A percentile compares a stretch with the other conserved stretches of the same genome.
These are phyloP conservation scores for Arabidopsis suecica DNA, from an alignment of 345 rosid genomes.

Conservation along the genomic window DNA sequence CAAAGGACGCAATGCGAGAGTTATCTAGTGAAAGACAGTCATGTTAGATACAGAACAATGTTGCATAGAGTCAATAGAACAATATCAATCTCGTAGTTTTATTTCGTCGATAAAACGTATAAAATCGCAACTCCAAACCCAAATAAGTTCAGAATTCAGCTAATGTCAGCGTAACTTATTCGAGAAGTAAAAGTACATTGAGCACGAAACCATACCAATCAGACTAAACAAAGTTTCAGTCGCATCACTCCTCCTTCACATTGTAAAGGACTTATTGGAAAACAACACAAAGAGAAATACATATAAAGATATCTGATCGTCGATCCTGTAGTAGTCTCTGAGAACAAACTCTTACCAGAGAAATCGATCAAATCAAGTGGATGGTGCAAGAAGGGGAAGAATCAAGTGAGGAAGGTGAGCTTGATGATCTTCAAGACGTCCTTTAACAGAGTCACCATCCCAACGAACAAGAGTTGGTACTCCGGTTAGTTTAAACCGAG, in stretches of 20 bases:
- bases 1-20: not conserved
- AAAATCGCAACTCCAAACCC: not conserved
- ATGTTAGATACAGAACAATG: not conserved
- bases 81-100: not conserved
- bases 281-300: not conserved
- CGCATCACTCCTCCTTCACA: not conserved
- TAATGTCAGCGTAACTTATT: not conserved
- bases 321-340: too few relatives aligned
- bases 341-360: not conserved
- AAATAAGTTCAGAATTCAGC: not conserved
- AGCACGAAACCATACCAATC: slow-evolving; percentile 11
- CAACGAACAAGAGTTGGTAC: slow-evolving; percentile 81
- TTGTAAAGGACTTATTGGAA: slow-evolving; percentile 20
- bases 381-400: slow-evolving; percentile 47
- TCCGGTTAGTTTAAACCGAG: slow-evolving; percentile 77
- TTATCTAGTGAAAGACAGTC: not conserved
- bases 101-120: not conserved
- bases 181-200: not conserved
- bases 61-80: not conserved
- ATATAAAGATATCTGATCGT: too few relatives aligned
- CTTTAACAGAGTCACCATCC: slow-evolving; percentile 60
- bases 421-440: slow-evolving; percentile 81
- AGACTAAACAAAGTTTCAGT: not conserved
- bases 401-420: slow-evolving; percentile 77
- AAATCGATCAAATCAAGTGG: not conserved